Evolutionary conservation across 768 basidiomycete genomes (phyloP).

Genomic region (Xanthoconium purpureum): DNA sequence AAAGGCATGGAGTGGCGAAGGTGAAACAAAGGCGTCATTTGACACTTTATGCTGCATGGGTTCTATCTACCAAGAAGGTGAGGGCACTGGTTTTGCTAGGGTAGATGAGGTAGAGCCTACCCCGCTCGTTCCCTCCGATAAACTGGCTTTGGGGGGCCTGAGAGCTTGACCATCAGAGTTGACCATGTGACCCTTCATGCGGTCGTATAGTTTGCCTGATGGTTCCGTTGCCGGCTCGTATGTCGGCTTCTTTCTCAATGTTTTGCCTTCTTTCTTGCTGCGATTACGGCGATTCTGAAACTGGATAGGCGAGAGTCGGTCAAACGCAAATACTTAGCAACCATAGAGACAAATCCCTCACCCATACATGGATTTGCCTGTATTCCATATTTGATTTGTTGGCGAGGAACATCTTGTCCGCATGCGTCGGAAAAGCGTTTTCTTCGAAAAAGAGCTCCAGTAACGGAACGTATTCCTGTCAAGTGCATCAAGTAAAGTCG

Average conservation of each 20-base stretch:
- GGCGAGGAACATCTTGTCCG: conserved; percentile 13
- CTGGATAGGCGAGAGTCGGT: neutral
- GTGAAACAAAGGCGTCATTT: neutral
- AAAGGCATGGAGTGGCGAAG: conserved; percentile 16
- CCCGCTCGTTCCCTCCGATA: neutral
- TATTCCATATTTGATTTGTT: conserved; percentile 9
- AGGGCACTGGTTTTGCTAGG: neutral
- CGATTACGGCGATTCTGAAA: conserved; percentile 17
- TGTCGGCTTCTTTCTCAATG: neutral
- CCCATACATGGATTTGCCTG: conserved; percentile 20
- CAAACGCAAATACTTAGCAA: neutral
- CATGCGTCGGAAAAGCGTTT: conserved; percentile 11
- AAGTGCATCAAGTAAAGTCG: fast-evolving
- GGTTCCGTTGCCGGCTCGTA: neutral
- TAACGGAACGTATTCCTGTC: conserved; percentile 1
- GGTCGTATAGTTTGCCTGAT: neutral
- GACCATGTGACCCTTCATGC: neutral
- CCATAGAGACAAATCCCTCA: neutral
- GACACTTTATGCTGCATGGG: fast-evolving
- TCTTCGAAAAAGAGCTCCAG: conserved; percentile 13
- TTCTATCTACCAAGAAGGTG: neutral
- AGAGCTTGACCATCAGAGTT: neutral
- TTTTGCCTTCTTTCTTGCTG: neutral
- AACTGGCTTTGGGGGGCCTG: neutral
- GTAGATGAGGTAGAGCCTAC: neutral